Evolutionary conservation across 192 early-diverging fungal genomes (phyloP).

Genomic region (Backusella mclennaniae): DNA sequence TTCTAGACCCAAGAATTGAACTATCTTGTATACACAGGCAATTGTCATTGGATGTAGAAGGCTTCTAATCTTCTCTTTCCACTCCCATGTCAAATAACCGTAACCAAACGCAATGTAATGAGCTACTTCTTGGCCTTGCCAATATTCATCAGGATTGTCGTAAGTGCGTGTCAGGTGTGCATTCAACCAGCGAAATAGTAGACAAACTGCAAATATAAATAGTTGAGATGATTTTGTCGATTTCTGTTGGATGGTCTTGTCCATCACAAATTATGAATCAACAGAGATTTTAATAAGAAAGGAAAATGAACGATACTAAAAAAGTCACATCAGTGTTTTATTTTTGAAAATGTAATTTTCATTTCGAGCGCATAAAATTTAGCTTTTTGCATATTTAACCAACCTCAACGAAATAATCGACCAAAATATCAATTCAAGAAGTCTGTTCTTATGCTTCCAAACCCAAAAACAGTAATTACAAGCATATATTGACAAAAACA

Average conservation of each 20-base stretch:
- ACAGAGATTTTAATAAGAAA: background rate
- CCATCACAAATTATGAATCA: background rate
- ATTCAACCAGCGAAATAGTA: conserved; percentile 61
- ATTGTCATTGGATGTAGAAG: conserved; percentile 84
- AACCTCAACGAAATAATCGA: too few species aligned
- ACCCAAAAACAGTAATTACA: too few species aligned
- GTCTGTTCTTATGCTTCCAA: too few species aligned
- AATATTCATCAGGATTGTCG: conserved; percentile 95
- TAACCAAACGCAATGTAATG: conserved; percentile 85
- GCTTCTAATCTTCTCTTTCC: conserved; percentile 78
- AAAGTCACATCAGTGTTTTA: background rate
- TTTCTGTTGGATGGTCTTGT: conserved; percentile 1
- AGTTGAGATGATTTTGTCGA: conserved; percentile 2
- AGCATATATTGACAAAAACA: too few species aligned
- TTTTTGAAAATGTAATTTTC: background rate
- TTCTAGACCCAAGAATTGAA: conserved; percentile 63
- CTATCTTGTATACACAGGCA: conserved; percentile 67
- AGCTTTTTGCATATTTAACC: too few species aligned
- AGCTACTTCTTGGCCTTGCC: conserved; percentile 93
- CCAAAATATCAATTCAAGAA: too few species aligned
- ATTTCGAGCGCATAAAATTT: background rate
- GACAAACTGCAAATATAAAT: conserved; percentile 13
- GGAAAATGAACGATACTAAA: background rate
- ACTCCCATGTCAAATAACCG: conserved; percentile 95
- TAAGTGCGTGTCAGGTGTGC: conserved; percentile 67